phyloP scores from a whole-genome alignment of 306 rosid genomes.

The Rosa rugosa region DNA sequence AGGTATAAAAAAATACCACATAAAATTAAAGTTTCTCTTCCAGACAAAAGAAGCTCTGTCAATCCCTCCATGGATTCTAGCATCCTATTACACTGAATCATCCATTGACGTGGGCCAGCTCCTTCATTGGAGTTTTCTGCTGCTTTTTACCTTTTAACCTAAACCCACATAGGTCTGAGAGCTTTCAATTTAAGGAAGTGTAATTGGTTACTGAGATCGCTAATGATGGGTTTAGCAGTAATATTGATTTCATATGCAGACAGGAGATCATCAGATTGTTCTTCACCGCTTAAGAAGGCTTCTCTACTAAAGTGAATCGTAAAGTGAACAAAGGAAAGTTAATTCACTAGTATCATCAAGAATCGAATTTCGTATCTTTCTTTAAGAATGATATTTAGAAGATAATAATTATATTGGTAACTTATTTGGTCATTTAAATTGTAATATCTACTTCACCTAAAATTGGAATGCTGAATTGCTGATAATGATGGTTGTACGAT shows the following conservation, averaged over 20 bases:
- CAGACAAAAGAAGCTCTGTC: constrained; percentile 56
- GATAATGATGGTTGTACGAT: not conserved
- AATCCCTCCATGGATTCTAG: constrained; percentile 57
- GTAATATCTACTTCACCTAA: too few relatives aligned
- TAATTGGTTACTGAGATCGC: not conserved
- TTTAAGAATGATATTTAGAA: too few relatives aligned
- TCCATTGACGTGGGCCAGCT: constrained; percentile 57
- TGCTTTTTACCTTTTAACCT: constrained; percentile 47
- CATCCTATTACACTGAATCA: constrained; percentile 56
- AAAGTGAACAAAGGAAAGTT: too few relatives aligned
- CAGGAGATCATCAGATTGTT: not conserved
- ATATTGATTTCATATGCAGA: not conserved
- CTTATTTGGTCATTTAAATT: not conserved
- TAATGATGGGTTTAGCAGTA: not conserved
- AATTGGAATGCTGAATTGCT: too few relatives aligned
- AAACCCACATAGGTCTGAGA: constrained; percentile 33
- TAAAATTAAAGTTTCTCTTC: constrained; percentile 13
- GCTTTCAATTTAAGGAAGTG: constrained; percentile 15
- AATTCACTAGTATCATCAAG: not conserved
- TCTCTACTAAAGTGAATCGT: not conserved
- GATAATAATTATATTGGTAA: too few relatives aligned
- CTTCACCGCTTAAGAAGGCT: not conserved
- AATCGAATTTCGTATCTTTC: not conserved
- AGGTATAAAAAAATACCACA: constrained; percentile 45
- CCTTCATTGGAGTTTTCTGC: constrained; percentile 47